phyloP scores from a whole-genome alignment of 495 filamentous ascomycete species.

The Copromyces sp. region DNA sequence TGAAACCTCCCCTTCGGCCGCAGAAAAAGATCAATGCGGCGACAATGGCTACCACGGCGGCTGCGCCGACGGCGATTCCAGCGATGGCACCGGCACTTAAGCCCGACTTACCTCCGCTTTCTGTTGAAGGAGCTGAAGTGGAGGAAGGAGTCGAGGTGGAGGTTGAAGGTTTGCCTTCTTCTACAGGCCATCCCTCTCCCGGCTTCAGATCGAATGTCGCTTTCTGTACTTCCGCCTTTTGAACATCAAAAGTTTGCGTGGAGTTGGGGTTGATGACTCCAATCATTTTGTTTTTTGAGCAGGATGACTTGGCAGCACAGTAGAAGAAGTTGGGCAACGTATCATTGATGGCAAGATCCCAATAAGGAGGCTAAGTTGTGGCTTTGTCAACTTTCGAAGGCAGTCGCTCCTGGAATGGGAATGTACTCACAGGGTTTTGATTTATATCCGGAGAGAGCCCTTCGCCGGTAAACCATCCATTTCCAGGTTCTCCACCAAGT shows the following conservation, averaged over 20 bases:
- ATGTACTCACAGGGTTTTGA: conserved; percentile 22
- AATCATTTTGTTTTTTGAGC: conserved; percentile 33
- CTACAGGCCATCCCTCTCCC: conserved; percentile 28
- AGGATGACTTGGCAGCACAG: conserved; percentile 40
- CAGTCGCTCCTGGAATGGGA: neutral
- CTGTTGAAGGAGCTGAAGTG: conserved; percentile 2
- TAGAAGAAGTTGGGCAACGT: conserved; percentile 53
- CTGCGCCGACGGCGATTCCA: conserved; percentile 37
- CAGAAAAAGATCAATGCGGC: conserved; percentile 32
- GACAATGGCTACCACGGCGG: conserved; percentile 27
- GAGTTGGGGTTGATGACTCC: conserved; percentile 39
- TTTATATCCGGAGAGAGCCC: conserved; percentile 24
- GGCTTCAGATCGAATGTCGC: conserved; percentile 26
- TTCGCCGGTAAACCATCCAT: no score
- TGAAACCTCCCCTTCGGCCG: conserved; percentile 28
- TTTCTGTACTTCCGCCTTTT: conserved; percentile 16
- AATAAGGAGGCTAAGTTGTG: conserved; percentile 32
- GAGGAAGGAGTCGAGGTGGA: conserved; percentile 6
- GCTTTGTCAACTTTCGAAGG: neutral
- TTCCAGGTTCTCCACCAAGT: conserved; percentile 3
- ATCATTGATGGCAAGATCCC: conserved; percentile 42
- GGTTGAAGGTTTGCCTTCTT: conserved; percentile 6
- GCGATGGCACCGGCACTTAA: conserved; percentile 33
- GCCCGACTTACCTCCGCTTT: neutral
- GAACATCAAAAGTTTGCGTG: conserved; percentile 20